Conservation (phyloP, 2,329 filamentous ascomycete species). For the Aspergillus glaucus region DNA sequence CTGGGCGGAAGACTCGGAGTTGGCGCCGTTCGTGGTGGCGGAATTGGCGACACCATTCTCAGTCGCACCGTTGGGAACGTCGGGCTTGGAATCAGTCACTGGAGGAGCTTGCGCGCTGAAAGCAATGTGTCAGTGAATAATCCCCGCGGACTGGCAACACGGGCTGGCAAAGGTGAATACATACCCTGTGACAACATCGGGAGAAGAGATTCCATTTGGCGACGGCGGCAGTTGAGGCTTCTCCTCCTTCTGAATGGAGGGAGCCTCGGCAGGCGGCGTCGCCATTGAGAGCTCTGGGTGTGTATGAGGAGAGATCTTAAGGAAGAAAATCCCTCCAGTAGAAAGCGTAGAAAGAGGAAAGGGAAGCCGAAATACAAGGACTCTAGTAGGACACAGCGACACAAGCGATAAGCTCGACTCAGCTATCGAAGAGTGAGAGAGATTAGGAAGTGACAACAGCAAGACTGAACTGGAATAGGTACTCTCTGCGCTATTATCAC, state of each 20-base stretch:
- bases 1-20: slow-evolving; percentile 16
- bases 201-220: slow-evolving; percentile 26
- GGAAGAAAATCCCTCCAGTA: slow-evolving; percentile 11
- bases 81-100: slow-evolving; percentile 19
- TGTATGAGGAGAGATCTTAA: slow-evolving; percentile 4
- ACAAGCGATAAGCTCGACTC: slow-evolving; percentile 11
- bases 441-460: slow-evolving; percentile 18
- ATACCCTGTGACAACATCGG: slow-evolving; percentile 26
- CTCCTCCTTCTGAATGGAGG: slow-evolving; percentile 33
- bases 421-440: slow-evolving; percentile 11
- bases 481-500: slow-evolving; percentile 26
- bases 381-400: slow-evolving; percentile 17
- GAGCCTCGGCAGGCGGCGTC: slow-evolving; percentile 38
- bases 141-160: neutral
- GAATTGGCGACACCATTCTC: slow-evolving; percentile 10
- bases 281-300: slow-evolving; percentile 28
- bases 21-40: slow-evolving; percentile 26
- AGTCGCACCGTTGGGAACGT: slow-evolving; percentile 10
- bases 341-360: slow-evolving; percentile 1
- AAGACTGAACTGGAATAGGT: slow-evolving; percentile 28
- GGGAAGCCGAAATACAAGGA: slow-evolving; percentile 17
- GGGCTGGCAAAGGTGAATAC: slow-evolving; percentile 4
- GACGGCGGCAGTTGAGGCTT: slow-evolving; percentile 36
- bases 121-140: neutral
- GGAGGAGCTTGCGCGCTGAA: slow-evolving; percentile 16